Evolutionary conservation across 2,329 filamentous ascomycete species (phyloP), one percentile per base, ranked within the genome.

Genomic region (Phoma sp.): DNA sequence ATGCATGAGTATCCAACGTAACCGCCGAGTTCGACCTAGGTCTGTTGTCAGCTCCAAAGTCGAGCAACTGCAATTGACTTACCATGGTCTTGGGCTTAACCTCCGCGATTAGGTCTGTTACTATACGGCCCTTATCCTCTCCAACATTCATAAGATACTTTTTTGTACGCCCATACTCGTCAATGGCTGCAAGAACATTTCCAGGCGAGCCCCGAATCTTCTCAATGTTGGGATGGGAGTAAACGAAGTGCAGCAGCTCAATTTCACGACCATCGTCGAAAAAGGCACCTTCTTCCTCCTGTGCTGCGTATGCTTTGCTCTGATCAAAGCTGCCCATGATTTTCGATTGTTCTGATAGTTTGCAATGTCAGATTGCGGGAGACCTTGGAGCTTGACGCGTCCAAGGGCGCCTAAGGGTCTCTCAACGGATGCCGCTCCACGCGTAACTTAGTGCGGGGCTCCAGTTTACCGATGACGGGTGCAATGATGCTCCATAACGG

Each of bases 1-100:
- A 95, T 86, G 54, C 87, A 87, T 0, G 90, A 93, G 78, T 95
- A 95, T 34, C 91, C 91, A 17, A 92, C 82, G 73, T 93, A 95
- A 42, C 89, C 88, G 39, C 91, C 91, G 0, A 95, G 81, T 70
- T 96, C 91, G 39, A 93, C 81, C 78, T 80, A 53, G 33, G 33
- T 6, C 30, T 12, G 26, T 28, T 33, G 50, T 65, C 47, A 62
- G 56, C 34, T 40, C n/a, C 28, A 6, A 3, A n/a, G 1, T 14
- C 17, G 18, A 25, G 20, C 33, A 25, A 25, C 25, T 11, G 4
- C 33, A 39, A 33, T 23, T 33, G 23, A 39, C 57, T 48, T 69
- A 84, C 84, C 85, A 92, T 90, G 2, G 80, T 80, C 47, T 84
- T 73, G 0, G 89, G 90, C 69, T 88, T 89, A 40, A 82, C 77